Conservation (phyloP, 176 grass and related monocot species). For the Areca catechu region DNA sequence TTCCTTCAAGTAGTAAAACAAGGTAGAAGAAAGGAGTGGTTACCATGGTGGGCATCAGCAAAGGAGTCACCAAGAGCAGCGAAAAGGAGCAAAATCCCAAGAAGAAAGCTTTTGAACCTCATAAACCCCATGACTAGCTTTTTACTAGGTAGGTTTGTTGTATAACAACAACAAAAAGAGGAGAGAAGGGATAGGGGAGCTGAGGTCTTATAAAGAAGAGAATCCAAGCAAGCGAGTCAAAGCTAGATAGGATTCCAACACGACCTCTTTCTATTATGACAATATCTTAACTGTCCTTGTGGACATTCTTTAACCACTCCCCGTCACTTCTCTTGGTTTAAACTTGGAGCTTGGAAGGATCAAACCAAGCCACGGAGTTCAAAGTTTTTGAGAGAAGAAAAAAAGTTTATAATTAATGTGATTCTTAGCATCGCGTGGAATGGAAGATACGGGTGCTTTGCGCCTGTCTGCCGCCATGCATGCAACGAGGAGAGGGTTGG, state of each 20-base stretch:
- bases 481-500: slow-evolving; percentile 12
- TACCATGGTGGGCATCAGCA: neutral
- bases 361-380: slow-evolving; percentile 4
- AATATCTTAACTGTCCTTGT: neutral
- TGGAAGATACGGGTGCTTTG: slow-evolving; percentile 20
- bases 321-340: neutral
- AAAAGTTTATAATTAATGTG: neutral
- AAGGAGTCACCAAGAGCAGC: neutral
- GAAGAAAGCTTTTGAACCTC: slow-evolving; percentile 1
- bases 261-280: no score
- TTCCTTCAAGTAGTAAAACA: neutral
- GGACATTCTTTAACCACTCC: neutral
- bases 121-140: neutral
- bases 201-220: slow-evolving; percentile 4
- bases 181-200: neutral
- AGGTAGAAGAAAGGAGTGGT: neutral
- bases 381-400: neutral
- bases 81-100: slow-evolving; percentile 10
- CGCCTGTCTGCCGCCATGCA: slow-evolving; percentile 16
- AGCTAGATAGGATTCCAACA: slow-evolving; percentile 9
- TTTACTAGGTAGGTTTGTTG: neutral
- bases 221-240: slow-evolving; percentile 1
- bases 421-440: slow-evolving; percentile 1
- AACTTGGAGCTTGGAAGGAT: neutral
- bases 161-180: neutral